Evolutionary conservation across 805 yeast genomes (phyloP).

Genomic region (Metschnikowia colocasiae): DNA sequence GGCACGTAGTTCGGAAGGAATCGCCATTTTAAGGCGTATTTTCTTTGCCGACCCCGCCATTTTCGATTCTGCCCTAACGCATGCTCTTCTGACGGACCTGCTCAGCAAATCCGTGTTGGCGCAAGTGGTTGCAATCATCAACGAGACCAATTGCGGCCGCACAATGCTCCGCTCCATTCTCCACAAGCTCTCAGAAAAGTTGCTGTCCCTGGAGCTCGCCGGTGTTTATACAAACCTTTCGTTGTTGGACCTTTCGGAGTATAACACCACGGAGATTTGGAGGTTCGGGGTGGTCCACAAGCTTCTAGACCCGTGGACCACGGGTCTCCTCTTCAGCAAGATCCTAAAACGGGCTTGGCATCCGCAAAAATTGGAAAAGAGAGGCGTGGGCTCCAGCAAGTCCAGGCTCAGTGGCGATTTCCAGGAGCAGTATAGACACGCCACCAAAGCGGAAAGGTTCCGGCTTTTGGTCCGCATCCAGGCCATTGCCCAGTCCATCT

Average conservation of each 20-base stretch:
- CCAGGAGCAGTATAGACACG: conserved; percentile 13
- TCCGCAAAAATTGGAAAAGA: conserved; percentile 5
- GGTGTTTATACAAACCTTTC: not conserved
- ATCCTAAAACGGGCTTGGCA: conserved; percentile 15
- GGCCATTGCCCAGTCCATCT: conserved; percentile 29
- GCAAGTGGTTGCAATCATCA: not conserved
- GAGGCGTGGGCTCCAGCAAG: not conserved
- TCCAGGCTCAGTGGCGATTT: conserved; percentile 11
- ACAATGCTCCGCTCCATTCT: not conserved
- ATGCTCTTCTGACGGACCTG: not conserved
- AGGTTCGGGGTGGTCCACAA: conserved; percentile 13
- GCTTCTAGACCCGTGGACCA: conserved; percentile 8
- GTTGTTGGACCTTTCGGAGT: conserved; percentile 8
- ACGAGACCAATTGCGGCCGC: not conserved
- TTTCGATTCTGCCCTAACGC: not conserved
- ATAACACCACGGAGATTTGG: conserved; percentile 15
- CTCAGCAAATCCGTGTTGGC: not conserved
- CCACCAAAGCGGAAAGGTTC: conserved; percentile 19
- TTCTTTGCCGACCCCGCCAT: not conserved
- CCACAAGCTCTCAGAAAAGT: not conserved
- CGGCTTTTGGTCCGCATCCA: conserved; percentile 26
- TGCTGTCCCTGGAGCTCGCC: not conserved
- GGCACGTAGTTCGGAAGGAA: not conserved
- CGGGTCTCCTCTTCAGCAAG: conserved; percentile 13
- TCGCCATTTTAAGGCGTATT: not conserved